These are phyloP conservation scores for Morella rubra DNA, from an alignment of 306 rosid genomes.

Conservation along the genomic window DNA sequence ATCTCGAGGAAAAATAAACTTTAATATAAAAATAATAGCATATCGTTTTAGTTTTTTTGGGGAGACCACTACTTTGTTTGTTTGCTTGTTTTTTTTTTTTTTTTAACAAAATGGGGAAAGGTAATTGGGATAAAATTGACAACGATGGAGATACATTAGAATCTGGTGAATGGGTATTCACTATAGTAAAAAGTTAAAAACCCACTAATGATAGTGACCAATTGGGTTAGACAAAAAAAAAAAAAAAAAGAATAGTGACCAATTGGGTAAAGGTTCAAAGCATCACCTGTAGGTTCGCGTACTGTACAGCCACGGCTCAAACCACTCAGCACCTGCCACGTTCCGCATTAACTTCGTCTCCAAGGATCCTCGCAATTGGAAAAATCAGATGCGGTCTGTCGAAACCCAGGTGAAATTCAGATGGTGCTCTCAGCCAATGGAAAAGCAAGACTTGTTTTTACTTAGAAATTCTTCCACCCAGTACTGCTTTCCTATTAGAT, in stretches of 20 bases:
- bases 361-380: neutral
- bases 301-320: neutral
- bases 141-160: neutral
- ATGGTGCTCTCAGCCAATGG: neutral
- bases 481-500: neutral
- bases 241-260: neutral
- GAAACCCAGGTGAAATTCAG: neutral
- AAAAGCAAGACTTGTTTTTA: neutral
- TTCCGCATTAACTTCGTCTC: neutral
- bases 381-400: neutral
- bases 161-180: neutral
- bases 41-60: no score
- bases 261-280: neutral
- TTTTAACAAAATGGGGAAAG: no score
- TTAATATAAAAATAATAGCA: no score
- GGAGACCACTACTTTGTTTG: no score
- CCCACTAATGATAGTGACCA: neutral
- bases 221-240: no score
- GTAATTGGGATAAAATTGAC: neutral
- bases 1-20: no score
- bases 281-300: neutral
- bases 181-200: neutral
- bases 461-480: no score
- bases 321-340: neutral
- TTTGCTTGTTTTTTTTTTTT: no score